Evolutionary conservation across 2,329 filamentous ascomycete genomes (phyloP).

Genomic region (Fusarium siculi): DNA sequence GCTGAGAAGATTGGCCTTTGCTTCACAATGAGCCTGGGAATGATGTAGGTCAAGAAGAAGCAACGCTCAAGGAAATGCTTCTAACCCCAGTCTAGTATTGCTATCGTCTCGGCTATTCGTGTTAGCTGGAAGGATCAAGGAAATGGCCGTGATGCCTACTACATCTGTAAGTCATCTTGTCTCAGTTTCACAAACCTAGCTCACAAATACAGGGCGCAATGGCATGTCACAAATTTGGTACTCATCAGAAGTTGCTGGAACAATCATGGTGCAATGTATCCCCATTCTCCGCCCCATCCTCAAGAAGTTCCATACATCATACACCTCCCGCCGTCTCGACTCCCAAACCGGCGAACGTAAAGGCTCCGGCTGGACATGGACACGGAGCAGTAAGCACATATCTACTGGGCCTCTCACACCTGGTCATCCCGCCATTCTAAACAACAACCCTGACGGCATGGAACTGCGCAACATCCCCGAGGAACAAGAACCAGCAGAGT

Average conservation of each 20-base stretch:
- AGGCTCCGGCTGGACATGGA: conserved; percentile 34
- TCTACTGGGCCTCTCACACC: conserved; percentile 17
- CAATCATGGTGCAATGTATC: conserved; percentile 65
- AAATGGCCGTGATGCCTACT: conserved; percentile 57
- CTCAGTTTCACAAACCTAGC: neutral
- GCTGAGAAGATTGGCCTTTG: conserved; percentile 62
- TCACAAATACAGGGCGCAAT: conserved; percentile 36
- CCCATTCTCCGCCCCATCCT: conserved; percentile 62
- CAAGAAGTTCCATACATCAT: conserved; percentile 39
- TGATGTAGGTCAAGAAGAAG: conserved; percentile 48
- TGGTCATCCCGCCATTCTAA: neutral
- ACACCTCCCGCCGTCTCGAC: conserved; percentile 38
- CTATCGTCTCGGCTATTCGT: conserved; percentile 59
- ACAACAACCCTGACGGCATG: conserved; percentile 14
- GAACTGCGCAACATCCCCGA: conserved; percentile 39
- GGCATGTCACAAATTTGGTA: conserved; percentile 49
- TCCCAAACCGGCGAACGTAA: conserved; percentile 31
- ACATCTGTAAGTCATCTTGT: conserved; percentile 53
- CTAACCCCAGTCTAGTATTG: conserved; percentile 48
- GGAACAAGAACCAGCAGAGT: conserved; percentile 25
- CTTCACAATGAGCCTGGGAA: conserved; percentile 61
- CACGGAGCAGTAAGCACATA: conserved; percentile 35
- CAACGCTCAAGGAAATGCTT: rapidly evolving
- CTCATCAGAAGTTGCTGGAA: conserved; percentile 63
- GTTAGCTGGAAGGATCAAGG: conserved; percentile 61